phyloP scores from a whole-genome alignment of 2,329 filamentous ascomycete species.

The Diaporthe batatas region DNA sequence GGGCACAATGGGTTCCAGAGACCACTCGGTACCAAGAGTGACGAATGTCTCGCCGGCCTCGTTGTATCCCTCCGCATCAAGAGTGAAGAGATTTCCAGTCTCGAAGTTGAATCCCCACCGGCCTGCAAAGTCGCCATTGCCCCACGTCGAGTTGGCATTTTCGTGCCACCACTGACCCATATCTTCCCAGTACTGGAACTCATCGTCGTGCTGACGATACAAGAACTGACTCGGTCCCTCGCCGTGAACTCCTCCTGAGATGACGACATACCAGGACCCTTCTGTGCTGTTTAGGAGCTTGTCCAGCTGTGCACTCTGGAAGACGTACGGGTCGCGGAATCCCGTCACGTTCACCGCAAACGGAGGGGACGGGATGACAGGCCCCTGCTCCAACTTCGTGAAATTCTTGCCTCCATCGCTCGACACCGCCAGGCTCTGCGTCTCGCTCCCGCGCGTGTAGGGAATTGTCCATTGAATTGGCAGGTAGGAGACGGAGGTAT shows the following conservation, averaged over 20 bases:
- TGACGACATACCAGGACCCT: conserved; percentile 55
- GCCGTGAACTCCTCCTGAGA: conserved; percentile 56
- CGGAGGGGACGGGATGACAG: conserved; percentile 55
- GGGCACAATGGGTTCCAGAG: conserved; percentile 50
- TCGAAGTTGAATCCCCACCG: conserved; percentile 61
- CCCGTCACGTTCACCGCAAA: conserved; percentile 57
- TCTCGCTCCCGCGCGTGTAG: conserved; percentile 50
- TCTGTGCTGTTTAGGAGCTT: conserved; percentile 48
- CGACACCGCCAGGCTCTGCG: conserved; percentile 58
- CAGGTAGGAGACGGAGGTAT: conserved; percentile 58
- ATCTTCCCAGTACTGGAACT: conserved; percentile 52
- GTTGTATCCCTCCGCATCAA: conserved; percentile 56
- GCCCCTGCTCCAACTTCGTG: conserved; percentile 54
- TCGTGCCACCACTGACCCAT: conserved; percentile 56
- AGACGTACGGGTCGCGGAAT: conserved; percentile 58
- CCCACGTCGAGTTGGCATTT: conserved; percentile 53
- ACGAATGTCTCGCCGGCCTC: conserved; percentile 55
- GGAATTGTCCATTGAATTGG: conserved; percentile 58
- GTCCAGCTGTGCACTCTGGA: conserved; percentile 55
- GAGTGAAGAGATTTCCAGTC: conserved; percentile 56
- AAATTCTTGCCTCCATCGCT: conserved; percentile 53
- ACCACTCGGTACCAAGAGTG: conserved; percentile 60
- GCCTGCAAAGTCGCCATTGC: conserved; percentile 52
- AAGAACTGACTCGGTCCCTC: conserved; percentile 55
- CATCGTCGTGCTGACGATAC: conserved; percentile 54